Evolutionary conservation across 352 stramenopile species (phyloP).

Genomic region (Globisporangium cederbergense): DNA sequence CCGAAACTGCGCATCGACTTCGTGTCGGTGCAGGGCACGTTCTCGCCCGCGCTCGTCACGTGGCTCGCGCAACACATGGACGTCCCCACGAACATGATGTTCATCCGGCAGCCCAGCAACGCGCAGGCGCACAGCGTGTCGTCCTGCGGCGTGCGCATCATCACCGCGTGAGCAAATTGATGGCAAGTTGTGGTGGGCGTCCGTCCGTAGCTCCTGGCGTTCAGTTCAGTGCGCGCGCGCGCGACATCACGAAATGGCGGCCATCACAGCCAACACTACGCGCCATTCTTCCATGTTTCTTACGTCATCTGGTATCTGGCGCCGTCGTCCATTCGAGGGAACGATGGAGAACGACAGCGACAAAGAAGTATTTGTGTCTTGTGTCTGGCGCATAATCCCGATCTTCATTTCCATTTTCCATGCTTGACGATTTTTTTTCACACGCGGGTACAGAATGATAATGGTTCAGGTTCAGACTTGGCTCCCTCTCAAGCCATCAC

Average conservation of each 20-base stretch:
- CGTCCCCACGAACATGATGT: constrained; percentile 86
- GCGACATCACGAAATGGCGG: constrained; percentile 1
- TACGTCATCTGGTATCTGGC: constrained; percentile 4
- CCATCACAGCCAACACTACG: not conserved
- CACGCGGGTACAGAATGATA: not conserved
- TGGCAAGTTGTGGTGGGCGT: too few species aligned
- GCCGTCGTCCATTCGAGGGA: constrained; percentile 1
- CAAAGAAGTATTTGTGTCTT: not conserved
- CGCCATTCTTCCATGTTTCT: not conserved
- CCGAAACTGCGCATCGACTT: constrained; percentile 83
- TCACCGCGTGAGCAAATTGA: constrained; percentile 41
- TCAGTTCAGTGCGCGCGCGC: not conserved
- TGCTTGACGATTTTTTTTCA: constrained; percentile 6
- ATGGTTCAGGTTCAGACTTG: not conserved
- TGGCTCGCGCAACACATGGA: constrained; percentile 62
- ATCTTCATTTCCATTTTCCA: not conserved
- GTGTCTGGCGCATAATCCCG: not conserved
- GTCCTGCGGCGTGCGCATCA: constrained; percentile 69
- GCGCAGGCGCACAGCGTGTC: constrained; percentile 61
- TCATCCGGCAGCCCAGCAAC: constrained; percentile 83
- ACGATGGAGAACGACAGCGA: not conserved
- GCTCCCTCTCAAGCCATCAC: not conserved
- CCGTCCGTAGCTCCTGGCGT: not conserved
- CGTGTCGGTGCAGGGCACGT: constrained; percentile 45
- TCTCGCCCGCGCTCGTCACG: constrained; percentile 64